Base-by-base conservation (phyloP, 176 grass and related monocot genomes). In the Poa pratensis region DNA sequence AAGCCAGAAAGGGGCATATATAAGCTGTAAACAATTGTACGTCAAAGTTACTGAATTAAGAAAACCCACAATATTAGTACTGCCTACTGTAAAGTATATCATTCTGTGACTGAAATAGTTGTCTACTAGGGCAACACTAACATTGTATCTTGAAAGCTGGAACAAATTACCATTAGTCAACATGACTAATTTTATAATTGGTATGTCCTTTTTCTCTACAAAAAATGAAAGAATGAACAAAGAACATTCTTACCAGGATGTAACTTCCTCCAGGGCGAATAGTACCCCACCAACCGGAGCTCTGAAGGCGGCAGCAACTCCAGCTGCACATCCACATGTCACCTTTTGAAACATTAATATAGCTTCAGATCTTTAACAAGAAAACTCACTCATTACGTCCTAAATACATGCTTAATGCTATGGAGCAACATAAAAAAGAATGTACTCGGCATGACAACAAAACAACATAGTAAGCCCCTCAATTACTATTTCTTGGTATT, bases 251-350 rank as follows among this genome's bases (percentile, higher is more conserved):
- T 84, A 98, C 96, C 96, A 98, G 71, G 96, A 98, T 35, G 96
- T 98, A 89, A 98, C 91, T 91, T 98, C 96, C 85, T 98, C 93
- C 53, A 98, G 55, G 40, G 93, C 96, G 84, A 98, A 98, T 49
- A 98, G 81, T 80, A 98, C 96, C 51, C 96, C 96, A 75, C 96
- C 96, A 94, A 98, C 93, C 19, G 96, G 96, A 87, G 96, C 96
- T 90, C 96, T 90, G 89, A 98, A 98, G 49, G 96, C 96, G 75
- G 96, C 96, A 90, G 96, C 96, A 94, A 98, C 96, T 76, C 96
- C 96, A 94, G 96, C 96, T 92, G 96, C 96, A 94, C 96, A 98
- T 98, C 96, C 96, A 79, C 96, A 98, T 69, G 96, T 98, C 52
- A 98, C 96, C 96, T 98, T 98, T 94, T 90, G 78, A 94, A 98